phyloP scores from a whole-genome alignment of 306 rosid genomes.

The Fagus sylvatica region DNA sequence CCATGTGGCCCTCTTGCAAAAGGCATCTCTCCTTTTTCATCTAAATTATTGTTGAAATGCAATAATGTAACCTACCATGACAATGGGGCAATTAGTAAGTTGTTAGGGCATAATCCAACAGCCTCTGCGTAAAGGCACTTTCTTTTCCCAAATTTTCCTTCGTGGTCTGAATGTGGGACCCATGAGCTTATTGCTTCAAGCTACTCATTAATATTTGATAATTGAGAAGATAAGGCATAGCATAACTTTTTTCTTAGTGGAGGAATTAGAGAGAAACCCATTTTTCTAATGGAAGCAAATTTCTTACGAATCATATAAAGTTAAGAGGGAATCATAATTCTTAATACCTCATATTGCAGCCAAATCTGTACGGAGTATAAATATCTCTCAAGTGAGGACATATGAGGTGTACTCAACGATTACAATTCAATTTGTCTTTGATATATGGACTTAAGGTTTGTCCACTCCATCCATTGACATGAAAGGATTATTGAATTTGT shows the following conservation, averaged over 20 bases:
- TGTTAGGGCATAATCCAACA: constrained; percentile 43
- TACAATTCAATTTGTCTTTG: no score
- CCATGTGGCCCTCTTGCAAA: constrained; percentile 41
- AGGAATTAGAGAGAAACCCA: not conserved
- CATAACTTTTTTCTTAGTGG: not conserved
- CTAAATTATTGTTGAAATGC: constrained; percentile 26
- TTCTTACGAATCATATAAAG: not conserved
- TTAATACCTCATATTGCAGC: not conserved
- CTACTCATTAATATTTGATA: not conserved
- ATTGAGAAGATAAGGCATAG: not conserved
- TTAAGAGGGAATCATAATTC: not conserved
- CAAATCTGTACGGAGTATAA: no score
- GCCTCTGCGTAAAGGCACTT: constrained; percentile 30
- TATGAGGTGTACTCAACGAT: no score
- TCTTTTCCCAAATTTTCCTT: constrained; percentile 23
- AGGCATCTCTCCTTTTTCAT: constrained; percentile 21
- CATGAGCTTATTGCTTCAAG: constrained; percentile 13
- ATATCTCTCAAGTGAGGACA: no score
- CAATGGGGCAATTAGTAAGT: constrained; percentile 13
- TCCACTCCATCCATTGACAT: no score
- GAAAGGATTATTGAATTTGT: no score
- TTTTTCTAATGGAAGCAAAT: not conserved
- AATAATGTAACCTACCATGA: constrained; percentile 30
- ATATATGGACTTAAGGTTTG: no score
- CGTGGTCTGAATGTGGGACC: constrained; percentile 1